Base-by-base conservation (phyloP, 257 asterid species). In the Solanum clarkiae region DNA sequence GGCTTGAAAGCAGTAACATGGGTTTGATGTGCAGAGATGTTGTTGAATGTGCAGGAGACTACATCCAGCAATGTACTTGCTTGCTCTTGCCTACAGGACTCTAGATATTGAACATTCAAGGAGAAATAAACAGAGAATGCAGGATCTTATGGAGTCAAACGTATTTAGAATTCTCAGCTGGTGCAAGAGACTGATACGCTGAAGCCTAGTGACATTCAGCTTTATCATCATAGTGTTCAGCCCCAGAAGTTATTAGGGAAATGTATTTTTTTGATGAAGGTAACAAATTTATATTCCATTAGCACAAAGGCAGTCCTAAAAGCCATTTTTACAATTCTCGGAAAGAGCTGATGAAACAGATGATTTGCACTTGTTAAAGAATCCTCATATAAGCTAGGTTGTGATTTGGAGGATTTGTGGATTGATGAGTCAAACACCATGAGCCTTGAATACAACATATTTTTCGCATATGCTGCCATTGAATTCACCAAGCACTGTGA, bases 41-140 rank as follows among this genome's bases (percentile, higher is more conserved):
- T 63, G 56, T 88, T 53, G 72, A 65, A 17, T 84, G 53, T 91
- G 91, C 98, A 96, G 99, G 95, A 95, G 93, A 90, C 95, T 96
- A 84, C 98, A 94, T 88, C 99, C 99, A 82, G 98, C 98, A 55
- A 87, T 96, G 85, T 94, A 96, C 91, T 90, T 96, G 92, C 95
- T 96, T 87, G 89, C 94, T 86, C 93, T 96, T 87, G 98, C 98
- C 86, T 96, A 96, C 88, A 92, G 98, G 87, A 93, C 97, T 84
- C 92, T 96, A 79, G 99, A 96, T 87, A 91, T 96, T 82, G 99
- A 96, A 92, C 92, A 90, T 86, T 88, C 85, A 53, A 91, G 90
- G 89, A 90, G 89, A 89, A 79, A 82, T 74, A 93, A 87, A 89
- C 88, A 80, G 88, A 81, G 92, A 55, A 80, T 93, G 86, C 94